Percentiles rank a stretch among this genome's conserved stretches.
phyloP scores from a whole-genome alignment of 345 rosid species.

The Luvunga scandens region DNA sequence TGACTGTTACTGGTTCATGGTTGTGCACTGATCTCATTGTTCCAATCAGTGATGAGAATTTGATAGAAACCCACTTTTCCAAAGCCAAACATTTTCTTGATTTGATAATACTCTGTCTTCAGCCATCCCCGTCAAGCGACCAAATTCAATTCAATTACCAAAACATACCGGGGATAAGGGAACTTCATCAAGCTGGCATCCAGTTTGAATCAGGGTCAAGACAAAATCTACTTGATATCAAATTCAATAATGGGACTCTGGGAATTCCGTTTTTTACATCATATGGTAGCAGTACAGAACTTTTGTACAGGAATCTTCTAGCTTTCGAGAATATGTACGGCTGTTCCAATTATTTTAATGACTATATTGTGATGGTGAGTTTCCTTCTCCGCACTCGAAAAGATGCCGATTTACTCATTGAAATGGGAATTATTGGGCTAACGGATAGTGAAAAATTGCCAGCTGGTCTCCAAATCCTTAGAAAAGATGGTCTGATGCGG shows the following conservation, averaged over 20 bases:
- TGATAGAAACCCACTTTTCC: background rate
- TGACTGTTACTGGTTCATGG: too few species aligned
- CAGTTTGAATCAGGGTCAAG: background rate
- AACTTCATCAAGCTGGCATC: background rate
- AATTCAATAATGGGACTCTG: background rate
- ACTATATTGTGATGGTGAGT: too few species aligned
- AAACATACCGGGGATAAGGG: background rate
- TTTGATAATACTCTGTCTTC: background rate
- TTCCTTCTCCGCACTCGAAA: too few species aligned
- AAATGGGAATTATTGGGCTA: too few species aligned
- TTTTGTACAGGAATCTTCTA: too few species aligned
- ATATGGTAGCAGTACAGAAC: too few species aligned
- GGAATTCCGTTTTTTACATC: too few species aligned
- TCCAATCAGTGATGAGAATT: background rate
- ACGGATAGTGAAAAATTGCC: background rate
- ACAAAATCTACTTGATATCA: background rate
- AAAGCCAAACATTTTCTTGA: constrained; percentile 3
- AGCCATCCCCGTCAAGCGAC: background rate
- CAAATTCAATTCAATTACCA: background rate
- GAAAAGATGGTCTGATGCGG: background rate
- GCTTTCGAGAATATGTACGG: too few species aligned
- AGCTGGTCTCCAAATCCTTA: constrained; percentile 1
- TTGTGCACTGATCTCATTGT: too few species aligned
- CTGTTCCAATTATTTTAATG: too few species aligned
- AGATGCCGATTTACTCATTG: too few species aligned